Evolutionary conservation across 345 rosid genomes (phyloP), one percentile per base, ranked within the genome.

Genomic region (Populus euphratica): DNA sequence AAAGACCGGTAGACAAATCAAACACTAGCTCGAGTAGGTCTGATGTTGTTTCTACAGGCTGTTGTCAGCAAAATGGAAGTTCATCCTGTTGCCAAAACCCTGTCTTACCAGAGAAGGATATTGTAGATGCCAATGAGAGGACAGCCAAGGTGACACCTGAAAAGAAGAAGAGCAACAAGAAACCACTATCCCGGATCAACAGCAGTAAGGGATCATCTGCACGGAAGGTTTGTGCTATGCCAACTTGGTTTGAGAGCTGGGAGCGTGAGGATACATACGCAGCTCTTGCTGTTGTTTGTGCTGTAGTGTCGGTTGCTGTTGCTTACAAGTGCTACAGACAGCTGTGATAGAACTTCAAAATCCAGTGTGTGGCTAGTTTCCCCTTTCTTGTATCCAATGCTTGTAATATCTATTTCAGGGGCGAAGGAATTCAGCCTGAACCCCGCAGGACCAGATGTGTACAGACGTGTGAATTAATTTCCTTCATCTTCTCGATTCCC

Each of bases 261-360:
- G 99, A 95, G 82, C 90, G 79, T 27, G 98, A 90, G 63, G 98
- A 93, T 80, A 89, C 98, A 36, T 89, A 89, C 70, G 98, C 97
- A 27, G 94, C 90, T 81, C 85, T 93, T 2, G 90, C 98, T 21
- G 97, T 91, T 81, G 86, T 72, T 27, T 90, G 89, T 81, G 97
- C 97, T 39, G 99, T 85, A 39, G 94, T 84, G 50, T 95, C 98
- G 3, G 92, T 93, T 77, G 93, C 75, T 18, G 80, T 92, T 80
- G 98, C 99, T 43, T 93, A 86, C 73, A 87, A 83, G 76, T 89
- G 90, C 90, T 89, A 87, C 83, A 90, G 85, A 76, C 95, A 89
- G 70, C 74, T 87, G 82, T 68, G 85, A 78, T 86, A 80, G 79
- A 74, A 63, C n/a, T 52, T 44, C 39, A n/a, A 35, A 52, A 72